Percentiles rank a stretch among this genome's conserved stretches.
Evolutionary conservation across 2,329 filamentous ascomycete species (phyloP).

Genomic region (Cordyceps pruinosa): DNA sequence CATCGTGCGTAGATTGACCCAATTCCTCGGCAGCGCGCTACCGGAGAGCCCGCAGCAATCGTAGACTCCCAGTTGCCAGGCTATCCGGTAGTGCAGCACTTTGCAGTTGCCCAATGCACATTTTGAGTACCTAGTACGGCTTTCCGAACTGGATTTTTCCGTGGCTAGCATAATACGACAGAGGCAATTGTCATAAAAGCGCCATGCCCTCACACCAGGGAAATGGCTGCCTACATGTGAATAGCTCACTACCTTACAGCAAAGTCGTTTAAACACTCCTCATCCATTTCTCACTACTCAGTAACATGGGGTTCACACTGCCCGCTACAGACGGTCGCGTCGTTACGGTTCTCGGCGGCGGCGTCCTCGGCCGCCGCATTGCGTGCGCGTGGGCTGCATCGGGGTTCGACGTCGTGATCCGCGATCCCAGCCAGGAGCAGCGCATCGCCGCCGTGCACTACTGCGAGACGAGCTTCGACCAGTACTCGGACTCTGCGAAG

Average conservation of each 20-base stretch:
- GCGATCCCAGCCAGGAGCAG: constrained; percentile 33
- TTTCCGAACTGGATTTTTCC: too few species aligned
- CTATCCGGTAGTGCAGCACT: neutral
- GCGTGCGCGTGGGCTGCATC: constrained; percentile 33
- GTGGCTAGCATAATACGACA: too few species aligned
- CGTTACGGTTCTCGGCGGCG: constrained; percentile 34
- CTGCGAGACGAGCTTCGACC: constrained; percentile 28
- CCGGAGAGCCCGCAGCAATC: neutral
- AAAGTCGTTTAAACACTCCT: neutral
- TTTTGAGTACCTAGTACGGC: too few species aligned
- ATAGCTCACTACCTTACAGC: neutral
- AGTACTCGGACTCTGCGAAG: constrained; percentile 19
- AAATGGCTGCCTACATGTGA: too few species aligned
- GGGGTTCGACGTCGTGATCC: constrained; percentile 36
- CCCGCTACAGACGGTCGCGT: constrained; percentile 22
- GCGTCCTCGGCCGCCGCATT: constrained; percentile 37
- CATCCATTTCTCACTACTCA: neutral
- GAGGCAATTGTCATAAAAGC: neutral
- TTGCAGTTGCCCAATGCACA: too few species aligned
- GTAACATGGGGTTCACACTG: constrained; percentile 17
- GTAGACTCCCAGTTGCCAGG: neutral
- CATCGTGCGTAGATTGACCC: neutral
- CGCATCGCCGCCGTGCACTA: constrained; percentile 32
- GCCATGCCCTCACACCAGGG: neutral
- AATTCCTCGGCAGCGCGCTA: too few species aligned